Conservation (phyloP, 164 flowering plant species). For the Aristolochia contorta region DNA sequence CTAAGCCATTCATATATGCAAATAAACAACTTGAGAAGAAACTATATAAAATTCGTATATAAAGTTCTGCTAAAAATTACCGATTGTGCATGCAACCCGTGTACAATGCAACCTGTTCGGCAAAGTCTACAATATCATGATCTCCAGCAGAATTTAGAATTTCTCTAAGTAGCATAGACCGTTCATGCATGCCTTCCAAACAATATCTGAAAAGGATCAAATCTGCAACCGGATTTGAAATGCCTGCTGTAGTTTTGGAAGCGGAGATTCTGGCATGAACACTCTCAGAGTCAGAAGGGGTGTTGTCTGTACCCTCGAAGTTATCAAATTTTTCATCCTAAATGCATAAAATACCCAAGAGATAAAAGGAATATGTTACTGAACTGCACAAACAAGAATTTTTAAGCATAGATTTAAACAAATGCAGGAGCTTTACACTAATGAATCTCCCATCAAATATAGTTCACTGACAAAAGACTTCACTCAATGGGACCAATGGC, state of each 20-base stretch:
- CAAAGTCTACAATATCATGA: conserved; percentile 49
- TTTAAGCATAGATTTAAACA: too few relatives aligned
- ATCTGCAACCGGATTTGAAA: conserved; percentile 45
- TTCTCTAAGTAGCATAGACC: conserved; percentile 62
- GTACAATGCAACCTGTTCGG: conserved; percentile 61
- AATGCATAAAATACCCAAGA: not conserved
- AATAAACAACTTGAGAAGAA: not conserved
- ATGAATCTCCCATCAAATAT: too few relatives aligned
- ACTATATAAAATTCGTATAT: not conserved
- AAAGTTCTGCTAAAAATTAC: conserved; percentile 22
- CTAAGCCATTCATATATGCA: conserved; percentile 19
- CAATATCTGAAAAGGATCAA: conserved; percentile 62
- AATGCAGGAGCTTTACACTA: too few relatives aligned
- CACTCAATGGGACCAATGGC: too few relatives aligned
- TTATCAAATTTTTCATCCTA: conserved; percentile 40
- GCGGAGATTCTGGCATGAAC: conserved; percentile 33
- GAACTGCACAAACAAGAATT: too few relatives aligned
- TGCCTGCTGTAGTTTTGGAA: conserved; percentile 20
- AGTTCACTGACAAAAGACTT: too few relatives aligned
- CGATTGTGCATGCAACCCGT: conserved; percentile 86
- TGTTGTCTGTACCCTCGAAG: conserved; percentile 31
- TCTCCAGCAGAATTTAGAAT: conserved; percentile 43
- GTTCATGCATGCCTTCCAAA: conserved; percentile 59
- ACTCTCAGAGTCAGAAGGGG: conserved; percentile 59
- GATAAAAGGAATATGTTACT: not conserved